Base-by-base conservation (phyloP, 2,329 filamentous ascomycete species). In the Cryphonectria nitschkei region DNA sequence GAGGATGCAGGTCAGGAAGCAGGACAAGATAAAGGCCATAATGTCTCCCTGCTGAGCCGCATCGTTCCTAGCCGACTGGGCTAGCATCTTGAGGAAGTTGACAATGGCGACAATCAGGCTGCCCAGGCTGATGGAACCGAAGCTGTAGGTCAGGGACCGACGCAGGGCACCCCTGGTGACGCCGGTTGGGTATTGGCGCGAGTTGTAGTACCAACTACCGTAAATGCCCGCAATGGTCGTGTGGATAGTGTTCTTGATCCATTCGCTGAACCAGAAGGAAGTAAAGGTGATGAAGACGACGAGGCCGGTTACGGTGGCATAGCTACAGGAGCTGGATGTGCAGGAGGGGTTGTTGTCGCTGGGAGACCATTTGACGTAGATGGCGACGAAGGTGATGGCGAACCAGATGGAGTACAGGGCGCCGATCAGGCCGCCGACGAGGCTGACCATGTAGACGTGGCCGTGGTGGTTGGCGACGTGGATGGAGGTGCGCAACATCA, bases 191-290 rank as follows among this genome's bases (percentile, higher is more conserved):
- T 93, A 92, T 60, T 89, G 87, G 70, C 85, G 82, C 0, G 88
- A 81, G 74, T 88, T 92, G 79, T 97, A 98, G 83, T 97, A 98
- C 95, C 95, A 98, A 0, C 92, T 92, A 0, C 94, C 95, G 76
- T 97, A 98, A 0, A 97, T 90, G 0, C 95, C 95, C 0, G 94
- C 92, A 71, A 97, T 92, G 34, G 90, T 94, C 1, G 92, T 92
- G 79, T 98, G 94, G 63, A 97, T 93, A 0, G 93, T 94, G 81
- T 97, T 97, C 84, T 98, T 98, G 76, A 98, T 83, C 87, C 92
- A 95, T 79, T 98, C 95, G 1, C 93, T 92, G 74, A 97, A 90
- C 95, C 95, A 98, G 82, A 97, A 98, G 81, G 91, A 93, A 68
- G 94, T 91, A 77, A 98, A 98, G 0, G 94, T 97, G 75, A 94